Percentiles rank a stretch among this genome's conserved stretches.
Evolutionary conservation across 2,329 filamentous ascomycete species (phyloP).

Genomic region (Thielaviopsis populi): DNA sequence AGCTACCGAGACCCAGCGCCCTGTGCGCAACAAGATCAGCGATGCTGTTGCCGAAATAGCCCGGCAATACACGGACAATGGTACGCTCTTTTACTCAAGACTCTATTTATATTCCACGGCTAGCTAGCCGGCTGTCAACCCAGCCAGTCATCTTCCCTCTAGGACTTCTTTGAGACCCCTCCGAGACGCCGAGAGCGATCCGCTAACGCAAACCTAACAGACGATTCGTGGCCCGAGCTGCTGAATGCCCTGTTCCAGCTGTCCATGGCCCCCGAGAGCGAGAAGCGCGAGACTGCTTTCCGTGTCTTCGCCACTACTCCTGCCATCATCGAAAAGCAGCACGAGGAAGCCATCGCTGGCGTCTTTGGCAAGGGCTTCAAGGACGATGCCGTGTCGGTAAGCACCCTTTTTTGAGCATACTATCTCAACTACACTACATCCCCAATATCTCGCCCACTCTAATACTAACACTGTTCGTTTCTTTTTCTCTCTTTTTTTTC

Average conservation of each 20-base stretch:
- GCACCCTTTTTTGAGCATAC: slow-evolving; percentile 19
- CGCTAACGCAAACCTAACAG: slow-evolving; percentile 30
- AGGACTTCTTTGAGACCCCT: too few relatives aligned
- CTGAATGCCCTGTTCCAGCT: slow-evolving; percentile 74
- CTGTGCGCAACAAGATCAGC: slow-evolving; percentile 85
- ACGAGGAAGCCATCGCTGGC: slow-evolving; percentile 74
- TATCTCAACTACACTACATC: background rate
- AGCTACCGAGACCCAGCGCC: slow-evolving; percentile 53
- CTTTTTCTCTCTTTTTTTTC: background rate
- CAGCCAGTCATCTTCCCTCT: background rate
- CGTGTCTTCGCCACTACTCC: slow-evolving; percentile 91
- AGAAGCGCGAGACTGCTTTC: slow-evolving; percentile 83
- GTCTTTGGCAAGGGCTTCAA: slow-evolving; percentile 89
- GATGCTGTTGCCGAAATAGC: slow-evolving; percentile 95
- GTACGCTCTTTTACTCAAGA: slow-evolving; percentile 35
- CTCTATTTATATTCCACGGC: too few relatives aligned
- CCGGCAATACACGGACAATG: slow-evolving; percentile 82
- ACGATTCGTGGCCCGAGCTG: slow-evolving; percentile 78
- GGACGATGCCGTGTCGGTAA: slow-evolving; percentile 66
- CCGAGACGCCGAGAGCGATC: background rate
- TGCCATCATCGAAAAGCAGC: slow-evolving; percentile 88
- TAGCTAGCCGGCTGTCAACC: too few relatives aligned
- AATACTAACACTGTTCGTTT: background rate
- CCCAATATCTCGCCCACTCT: too few relatives aligned
- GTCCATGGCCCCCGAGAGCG: slow-evolving; percentile 69